Percentiles rank a stretch among this genome's conserved stretches.
These are phyloP conservation scores for Candida ovalis DNA, from an alignment of 805 yeast genomes.

Conservation along the genomic window DNA sequence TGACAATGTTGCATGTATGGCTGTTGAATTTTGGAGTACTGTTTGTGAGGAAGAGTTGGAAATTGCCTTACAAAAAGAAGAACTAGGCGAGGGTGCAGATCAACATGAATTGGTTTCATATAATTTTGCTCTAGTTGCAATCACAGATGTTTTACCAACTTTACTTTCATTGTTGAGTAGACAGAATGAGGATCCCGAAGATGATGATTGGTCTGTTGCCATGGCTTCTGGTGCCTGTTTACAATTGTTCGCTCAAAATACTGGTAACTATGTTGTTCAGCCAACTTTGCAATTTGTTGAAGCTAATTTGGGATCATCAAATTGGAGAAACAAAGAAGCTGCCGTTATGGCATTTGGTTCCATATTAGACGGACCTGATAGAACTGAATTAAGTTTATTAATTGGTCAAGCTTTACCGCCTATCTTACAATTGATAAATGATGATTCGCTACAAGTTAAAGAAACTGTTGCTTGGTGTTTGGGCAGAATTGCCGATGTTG, in stretches of 20 bases:
- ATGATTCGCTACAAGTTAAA: slow-evolving; percentile 77
- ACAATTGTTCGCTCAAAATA: slow-evolving; percentile 87
- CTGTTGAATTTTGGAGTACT: slow-evolving; percentile 98
- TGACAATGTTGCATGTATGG: slow-evolving; percentile 93
- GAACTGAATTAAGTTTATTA: slow-evolving; percentile 58
- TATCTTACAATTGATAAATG: slow-evolving; percentile 68
- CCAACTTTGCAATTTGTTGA: slow-evolving; percentile 85
- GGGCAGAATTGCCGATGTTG: slow-evolving; percentile 90
- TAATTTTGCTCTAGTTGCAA: slow-evolving; percentile 83
- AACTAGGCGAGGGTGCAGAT: slow-evolving; percentile 45
- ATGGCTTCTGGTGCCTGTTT: slow-evolving; percentile 99
- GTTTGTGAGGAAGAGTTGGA: slow-evolving; percentile 97
- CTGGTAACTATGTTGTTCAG: slow-evolving; percentile 80
- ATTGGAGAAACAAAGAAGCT: slow-evolving; percentile 92
- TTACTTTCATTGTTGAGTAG: slow-evolving; percentile 72
- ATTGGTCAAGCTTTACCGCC: slow-evolving; percentile 83
- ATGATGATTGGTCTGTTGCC: slow-evolving; percentile 95
- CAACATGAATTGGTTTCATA: slow-evolving; percentile 48
- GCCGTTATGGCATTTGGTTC: slow-evolving; percentile 99
- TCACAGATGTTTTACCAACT: slow-evolving; percentile 84
- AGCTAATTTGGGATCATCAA: slow-evolving; percentile 51
- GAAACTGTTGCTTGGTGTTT: slow-evolving; percentile 99
- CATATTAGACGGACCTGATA: slow-evolving; percentile 90
- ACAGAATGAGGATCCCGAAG: slow-evolving; percentile 91
- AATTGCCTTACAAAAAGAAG: slow-evolving; percentile 64